Evolutionary conservation across 75 land plant genomes (phyloP), one percentile per base, ranked within the genome.

Genomic region (Cryptomeria japonica): DNA sequence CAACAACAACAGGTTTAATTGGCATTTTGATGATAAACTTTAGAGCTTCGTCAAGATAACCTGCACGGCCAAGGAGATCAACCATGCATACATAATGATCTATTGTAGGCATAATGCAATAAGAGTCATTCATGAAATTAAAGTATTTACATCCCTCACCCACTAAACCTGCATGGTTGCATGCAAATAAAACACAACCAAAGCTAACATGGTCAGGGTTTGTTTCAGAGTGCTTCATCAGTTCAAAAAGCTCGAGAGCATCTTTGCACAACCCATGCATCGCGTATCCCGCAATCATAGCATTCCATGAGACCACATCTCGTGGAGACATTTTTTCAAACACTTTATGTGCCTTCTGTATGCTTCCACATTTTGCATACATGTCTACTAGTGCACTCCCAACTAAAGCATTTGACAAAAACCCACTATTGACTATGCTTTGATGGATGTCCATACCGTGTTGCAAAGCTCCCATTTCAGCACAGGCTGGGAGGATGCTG

Each of bases 401-500:
- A 31, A 75, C 37, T 34, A 32, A 31, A 75, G 77, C 14, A 75
- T 75, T 34, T 31, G 77, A 34, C 15, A 12, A 34, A 2, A 75
- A 34, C 4, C 77, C 77, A 75, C 2, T 32, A 34, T 34, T 13
- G 13, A 90, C 82, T 73, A 91, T 92, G 55, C 86, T 75, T 42
- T 90, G 87, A 89, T 95, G 96, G 83, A 95, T 89, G 51, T 90
- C 61, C 64, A 86, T 28, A n/a, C 96, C 96, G 37, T 85, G 86
- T n/a, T 88, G 85, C 49, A 92, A 51, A 84, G 91, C 90, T 15
- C 46, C 87, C 70, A 88, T 16, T 86, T 87, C 84, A 1, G 93
- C 93, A 93, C 89, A 90, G 34, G 91, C 94, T 83, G 92, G 91
- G 36, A 95, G 84, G 36, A 95, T 89, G 89, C 94, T 95, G 76